These are phyloP conservation scores for Orbilia brochopaga DNA, from an alignment of 2,329 filamentous ascomycete genomes.

Conservation along the genomic window DNA sequence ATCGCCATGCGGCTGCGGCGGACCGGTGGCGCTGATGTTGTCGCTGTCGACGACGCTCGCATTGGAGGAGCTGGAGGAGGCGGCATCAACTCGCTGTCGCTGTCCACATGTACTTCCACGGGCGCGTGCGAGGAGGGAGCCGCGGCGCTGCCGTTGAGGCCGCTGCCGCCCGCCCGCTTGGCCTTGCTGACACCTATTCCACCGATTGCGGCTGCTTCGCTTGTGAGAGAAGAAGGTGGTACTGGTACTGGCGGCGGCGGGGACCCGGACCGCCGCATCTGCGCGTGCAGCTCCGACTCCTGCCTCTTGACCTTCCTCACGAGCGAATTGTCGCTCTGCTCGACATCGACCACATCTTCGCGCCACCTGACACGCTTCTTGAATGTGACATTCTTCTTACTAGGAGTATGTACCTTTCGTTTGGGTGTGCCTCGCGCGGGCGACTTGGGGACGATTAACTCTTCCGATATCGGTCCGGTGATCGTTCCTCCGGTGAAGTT, in stretches of 20 bases:
- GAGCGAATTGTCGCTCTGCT: constrained; percentile 66
- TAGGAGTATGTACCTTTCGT: constrained; percentile 54
- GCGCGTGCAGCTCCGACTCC: constrained; percentile 65
- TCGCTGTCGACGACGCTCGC: constrained; percentile 37
- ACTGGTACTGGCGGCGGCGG: constrained; percentile 25
- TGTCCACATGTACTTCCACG: constrained; percentile 50
- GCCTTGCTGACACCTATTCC: constrained; percentile 35
- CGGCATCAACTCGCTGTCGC: constrained; percentile 49
- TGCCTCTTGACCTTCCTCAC: constrained; percentile 83
- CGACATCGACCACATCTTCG: constrained; percentile 83
- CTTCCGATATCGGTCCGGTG: constrained; percentile 47
- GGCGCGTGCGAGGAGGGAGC: constrained; percentile 34
- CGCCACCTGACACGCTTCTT: constrained; percentile 89
- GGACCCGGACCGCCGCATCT: constrained; percentile 56
- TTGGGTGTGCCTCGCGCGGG: constrained; percentile 52
- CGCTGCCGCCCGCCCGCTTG: constrained; percentile 34
- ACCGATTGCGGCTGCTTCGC: constrained; percentile 27
- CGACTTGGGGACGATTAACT: constrained; percentile 60
- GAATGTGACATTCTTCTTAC: constrained; percentile 62
- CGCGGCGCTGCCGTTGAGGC: constrained; percentile 15
- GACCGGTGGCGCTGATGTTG: constrained; percentile 50
- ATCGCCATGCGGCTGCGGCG: constrained; percentile 51
- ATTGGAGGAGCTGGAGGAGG: constrained; percentile 43
- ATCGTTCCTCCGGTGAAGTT: constrained; percentile 23
- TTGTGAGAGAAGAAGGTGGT: constrained; percentile 28